These are phyloP conservation scores for Bolboschoenoplectus hybrid DNA, from an alignment of 202 grass and related monocot species.

Conservation along the genomic window DNA sequence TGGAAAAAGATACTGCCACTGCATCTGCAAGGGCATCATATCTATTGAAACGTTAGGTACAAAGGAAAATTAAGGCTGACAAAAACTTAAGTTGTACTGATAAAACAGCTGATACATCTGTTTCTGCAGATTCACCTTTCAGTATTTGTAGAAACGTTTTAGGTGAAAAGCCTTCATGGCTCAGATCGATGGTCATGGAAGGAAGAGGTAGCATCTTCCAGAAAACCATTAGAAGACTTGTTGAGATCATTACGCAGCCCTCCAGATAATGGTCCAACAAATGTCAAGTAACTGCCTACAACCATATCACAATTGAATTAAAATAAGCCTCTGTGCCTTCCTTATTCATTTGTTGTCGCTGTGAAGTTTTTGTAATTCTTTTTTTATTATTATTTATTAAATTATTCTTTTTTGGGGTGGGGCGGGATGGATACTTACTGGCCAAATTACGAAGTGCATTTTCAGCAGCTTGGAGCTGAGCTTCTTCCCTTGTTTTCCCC, in stretches of 20 bases:
- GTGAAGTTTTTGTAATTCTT: background rate
- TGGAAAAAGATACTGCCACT: background rate
- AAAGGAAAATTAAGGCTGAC: background rate
- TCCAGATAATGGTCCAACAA: slow-evolving; percentile 49
- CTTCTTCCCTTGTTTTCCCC: slow-evolving; percentile 89
- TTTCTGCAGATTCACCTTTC: background rate
- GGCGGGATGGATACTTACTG: slow-evolving; percentile 43
- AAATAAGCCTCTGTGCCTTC: background rate
- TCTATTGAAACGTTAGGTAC: background rate
- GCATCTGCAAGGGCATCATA: slow-evolving; percentile 23
- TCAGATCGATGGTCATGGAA: background rate
- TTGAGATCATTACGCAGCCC: slow-evolving; percentile 46
- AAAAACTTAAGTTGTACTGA: background rate
- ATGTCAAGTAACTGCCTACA: slow-evolving; percentile 77
- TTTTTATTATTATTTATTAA: background rate
- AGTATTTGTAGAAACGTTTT: background rate
- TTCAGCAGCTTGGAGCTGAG: slow-evolving; percentile 89
- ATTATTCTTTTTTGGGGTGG: background rate
- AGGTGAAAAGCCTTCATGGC: slow-evolving; percentile 2
- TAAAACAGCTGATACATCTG: slow-evolving; percentile 19
- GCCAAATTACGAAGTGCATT: slow-evolving; percentile 82
- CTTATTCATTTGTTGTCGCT: background rate
- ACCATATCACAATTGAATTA: slow-evolving; percentile 33
- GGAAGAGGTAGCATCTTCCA: slow-evolving; percentile 49
- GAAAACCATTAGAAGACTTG: slow-evolving; percentile 75